Conservation (phyloP, 345 rosid species). For the Brassica incana region DNA sequence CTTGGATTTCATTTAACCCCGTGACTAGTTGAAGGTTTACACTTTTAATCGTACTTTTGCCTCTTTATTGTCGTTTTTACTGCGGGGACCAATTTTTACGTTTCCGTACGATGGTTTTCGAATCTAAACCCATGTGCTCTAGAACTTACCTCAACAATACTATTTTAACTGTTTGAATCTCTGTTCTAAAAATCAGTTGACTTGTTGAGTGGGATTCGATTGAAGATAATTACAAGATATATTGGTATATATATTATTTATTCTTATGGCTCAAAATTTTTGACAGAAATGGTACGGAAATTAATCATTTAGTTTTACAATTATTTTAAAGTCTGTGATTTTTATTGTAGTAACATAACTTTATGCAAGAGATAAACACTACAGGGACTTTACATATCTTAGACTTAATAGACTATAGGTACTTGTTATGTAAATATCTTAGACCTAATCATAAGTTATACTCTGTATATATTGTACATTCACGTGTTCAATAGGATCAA, state of each 20-base stretch:
- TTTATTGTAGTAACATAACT: background rate
- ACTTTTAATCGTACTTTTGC: conserved; percentile 9
- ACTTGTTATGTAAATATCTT: too few species aligned
- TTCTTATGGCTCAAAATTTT: background rate
- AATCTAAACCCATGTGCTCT: conserved; percentile 14
- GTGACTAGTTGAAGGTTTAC: background rate
- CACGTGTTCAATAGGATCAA: too few species aligned
- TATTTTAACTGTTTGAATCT: conserved; percentile 9
- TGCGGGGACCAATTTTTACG: conserved; percentile 24
- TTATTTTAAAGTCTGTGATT: background rate
- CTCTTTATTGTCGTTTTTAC: conserved; percentile 7
- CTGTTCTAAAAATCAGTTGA: background rate
- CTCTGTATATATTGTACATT: too few species aligned
- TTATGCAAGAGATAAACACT: background rate
- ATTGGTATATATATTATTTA: background rate
- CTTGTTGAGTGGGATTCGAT: background rate
- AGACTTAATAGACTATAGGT: too few species aligned
- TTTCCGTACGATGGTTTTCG: conserved; percentile 17
- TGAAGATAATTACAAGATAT: background rate
- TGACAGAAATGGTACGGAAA: background rate
- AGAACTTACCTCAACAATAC: conserved; percentile 2
- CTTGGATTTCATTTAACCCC: background rate
- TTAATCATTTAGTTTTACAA: background rate
- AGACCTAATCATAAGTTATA: too few species aligned
- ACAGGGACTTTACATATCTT: too few species aligned